A percentile compares a stretch with the other conserved stretches of the same genome.
Conservation (phyloP, 2,329 filamentous ascomycete genomes). For the Fusarium heterosporum region DNA sequence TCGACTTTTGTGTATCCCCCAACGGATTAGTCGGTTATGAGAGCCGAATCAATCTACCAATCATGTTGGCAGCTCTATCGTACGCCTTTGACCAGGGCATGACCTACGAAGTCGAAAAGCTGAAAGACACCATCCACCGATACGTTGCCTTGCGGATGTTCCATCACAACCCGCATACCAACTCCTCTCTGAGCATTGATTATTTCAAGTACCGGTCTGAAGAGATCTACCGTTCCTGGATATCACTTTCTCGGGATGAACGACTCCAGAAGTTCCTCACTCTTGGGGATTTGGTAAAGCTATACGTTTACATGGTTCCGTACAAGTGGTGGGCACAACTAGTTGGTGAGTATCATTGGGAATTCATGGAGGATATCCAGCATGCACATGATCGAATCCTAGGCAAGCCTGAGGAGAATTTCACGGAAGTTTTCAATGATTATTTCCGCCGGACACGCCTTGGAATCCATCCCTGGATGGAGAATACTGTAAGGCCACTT, state of each 20-base stretch:
- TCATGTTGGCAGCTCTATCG: conserved; percentile 31
- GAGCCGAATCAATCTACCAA: conserved; percentile 38
- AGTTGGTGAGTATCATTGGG: neutral
- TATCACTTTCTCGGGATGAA: neutral
- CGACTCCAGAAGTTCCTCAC: neutral
- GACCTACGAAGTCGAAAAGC: conserved; percentile 29
- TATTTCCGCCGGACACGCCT: conserved; percentile 8
- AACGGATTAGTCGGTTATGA: conserved; percentile 40
- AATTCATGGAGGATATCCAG: conserved; percentile 4
- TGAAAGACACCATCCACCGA: conserved; percentile 31
- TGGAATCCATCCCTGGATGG: conserved; percentile 13
- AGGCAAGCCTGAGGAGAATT: neutral
- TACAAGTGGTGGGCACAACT: neutral
- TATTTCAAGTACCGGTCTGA: conserved; percentile 42
- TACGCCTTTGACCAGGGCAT: conserved; percentile 35
- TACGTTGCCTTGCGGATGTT: conserved; percentile 44
- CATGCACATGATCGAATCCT: neutral
- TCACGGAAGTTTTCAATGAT: neutral
- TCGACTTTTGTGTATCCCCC: conserved; percentile 27
- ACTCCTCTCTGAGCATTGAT: neutral
- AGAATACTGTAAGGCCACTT: too few relatives aligned
- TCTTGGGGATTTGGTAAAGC: neutral
- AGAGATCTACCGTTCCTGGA: conserved; percentile 45
- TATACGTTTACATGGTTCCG: conserved; percentile 24
- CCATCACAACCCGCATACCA: conserved; percentile 35